phyloP scores from a whole-genome alignment of 1,284 basidiomycete genomes.

The Microbotryum scabiosae region DNA sequence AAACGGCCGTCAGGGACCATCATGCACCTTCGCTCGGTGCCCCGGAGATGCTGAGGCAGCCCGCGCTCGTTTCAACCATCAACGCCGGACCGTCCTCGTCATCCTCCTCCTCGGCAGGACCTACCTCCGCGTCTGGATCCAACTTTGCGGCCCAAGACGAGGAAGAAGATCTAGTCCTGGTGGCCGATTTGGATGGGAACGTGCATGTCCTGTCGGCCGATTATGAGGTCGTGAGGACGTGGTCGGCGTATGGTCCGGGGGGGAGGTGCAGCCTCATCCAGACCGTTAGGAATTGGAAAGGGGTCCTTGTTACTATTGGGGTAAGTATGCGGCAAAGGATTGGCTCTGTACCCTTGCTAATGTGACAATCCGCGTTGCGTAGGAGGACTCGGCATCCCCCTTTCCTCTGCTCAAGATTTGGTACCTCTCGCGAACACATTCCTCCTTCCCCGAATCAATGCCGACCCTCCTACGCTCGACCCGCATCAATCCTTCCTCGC shows the following conservation, averaged over 20 bases:
- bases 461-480: slow-evolving; percentile 55
- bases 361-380: neutral
- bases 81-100: slow-evolving; percentile 1
- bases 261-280: slow-evolving; percentile 9
- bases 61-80: slow-evolving; percentile 14
- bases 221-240: slow-evolving; percentile 52
- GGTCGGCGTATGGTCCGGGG: slow-evolving; percentile 29
- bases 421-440: slow-evolving; percentile 69
- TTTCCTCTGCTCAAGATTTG: slow-evolving; percentile 66
- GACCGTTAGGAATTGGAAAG: slow-evolving; percentile 57
- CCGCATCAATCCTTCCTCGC: slow-evolving; percentile 13
- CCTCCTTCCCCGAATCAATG: slow-evolving; percentile 18
- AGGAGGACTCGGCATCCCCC: slow-evolving; percentile 23
- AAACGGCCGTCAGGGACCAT: neutral
- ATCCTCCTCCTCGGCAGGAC: neutral
- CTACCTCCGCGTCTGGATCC: neutral
- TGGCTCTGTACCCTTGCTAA: neutral
- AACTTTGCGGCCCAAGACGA: slow-evolving; percentile 8
- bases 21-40: neutral
- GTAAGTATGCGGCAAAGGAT: slow-evolving; percentile 45
- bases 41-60: slow-evolving; percentile 9
- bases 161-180: slow-evolving; percentile 50
- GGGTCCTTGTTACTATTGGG: slow-evolving; percentile 72
- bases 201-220: slow-evolving; percentile 65
- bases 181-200: slow-evolving; percentile 73